These are phyloP conservation scores for Aphanomyces euteiches DNA, from an alignment of 352 stramenopile genomes.

Conservation along the genomic window DNA sequence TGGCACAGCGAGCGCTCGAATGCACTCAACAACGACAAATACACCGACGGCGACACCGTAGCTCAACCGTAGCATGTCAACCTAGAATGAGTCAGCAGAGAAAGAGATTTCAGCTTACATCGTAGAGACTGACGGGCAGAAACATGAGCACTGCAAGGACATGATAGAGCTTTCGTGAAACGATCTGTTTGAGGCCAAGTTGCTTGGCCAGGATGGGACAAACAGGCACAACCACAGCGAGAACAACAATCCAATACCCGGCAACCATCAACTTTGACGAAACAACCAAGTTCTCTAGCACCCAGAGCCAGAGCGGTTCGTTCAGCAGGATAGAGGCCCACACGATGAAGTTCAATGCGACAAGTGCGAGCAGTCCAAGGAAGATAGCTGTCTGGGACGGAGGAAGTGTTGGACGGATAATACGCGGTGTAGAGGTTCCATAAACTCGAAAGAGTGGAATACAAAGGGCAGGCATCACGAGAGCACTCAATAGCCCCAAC, in stretches of 20 bases:
- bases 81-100: conserved; percentile 13
- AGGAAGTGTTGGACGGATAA: conserved; percentile 39
- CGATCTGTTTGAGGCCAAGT: conserved; percentile 57
- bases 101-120: conserved; percentile 24
- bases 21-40: conserved; percentile 70
- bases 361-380: conserved; percentile 38
- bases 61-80: conserved; percentile 64
- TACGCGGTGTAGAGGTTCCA: conserved; percentile 43
- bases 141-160: conserved; percentile 77
- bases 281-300: conserved; percentile 48
- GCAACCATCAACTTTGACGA: conserved; percentile 42
- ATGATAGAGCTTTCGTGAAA: conserved; percentile 79
- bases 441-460: conserved; percentile 46
- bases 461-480: conserved; percentile 49
- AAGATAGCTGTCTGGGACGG: conserved; percentile 25
- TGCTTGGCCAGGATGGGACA: conserved; percentile 42
- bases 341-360: conserved; percentile 35
- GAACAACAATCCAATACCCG: conserved; percentile 51
- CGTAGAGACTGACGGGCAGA: conserved; percentile 52
- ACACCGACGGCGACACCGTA: conserved; percentile 67
- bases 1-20: conserved; percentile 55
- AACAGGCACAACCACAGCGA: conserved; percentile 52
- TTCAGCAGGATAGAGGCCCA: conserved; percentile 66
- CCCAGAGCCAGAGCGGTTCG: conserved; percentile 54
- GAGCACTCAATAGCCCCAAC: conserved; percentile 47